Evolutionary conservation across 2,329 filamentous ascomycete species (phyloP).

Genomic region (Penicillium sp.): DNA sequence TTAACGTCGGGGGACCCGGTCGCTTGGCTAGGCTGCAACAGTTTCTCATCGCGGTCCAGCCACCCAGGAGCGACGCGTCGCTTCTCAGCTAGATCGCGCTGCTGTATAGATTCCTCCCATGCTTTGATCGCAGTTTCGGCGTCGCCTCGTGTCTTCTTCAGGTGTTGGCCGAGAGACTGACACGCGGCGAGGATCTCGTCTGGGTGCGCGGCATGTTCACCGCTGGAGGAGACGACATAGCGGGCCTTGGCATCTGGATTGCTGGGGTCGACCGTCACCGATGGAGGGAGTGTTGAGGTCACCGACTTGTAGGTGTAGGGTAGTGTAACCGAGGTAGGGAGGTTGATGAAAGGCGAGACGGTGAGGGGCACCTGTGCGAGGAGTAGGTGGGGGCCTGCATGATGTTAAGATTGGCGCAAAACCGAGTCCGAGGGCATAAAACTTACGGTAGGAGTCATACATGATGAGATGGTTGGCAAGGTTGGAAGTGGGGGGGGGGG

Average conservation of each 20-base stretch:
- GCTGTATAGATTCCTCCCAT: constrained; percentile 66
- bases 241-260: constrained; percentile 53
- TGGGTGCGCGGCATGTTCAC: constrained; percentile 81
- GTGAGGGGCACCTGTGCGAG: constrained; percentile 91
- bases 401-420: background rate
- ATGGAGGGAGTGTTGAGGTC: constrained; percentile 79
- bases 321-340: constrained; percentile 85
- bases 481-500: background rate
- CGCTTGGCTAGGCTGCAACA: constrained; percentile 53
- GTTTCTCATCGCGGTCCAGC: constrained; percentile 62
- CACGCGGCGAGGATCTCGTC: constrained; percentile 84
- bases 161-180: constrained; percentile 72
- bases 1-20: constrained; percentile 11
- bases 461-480: constrained; percentile 27
- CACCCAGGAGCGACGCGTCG: constrained; percentile 64
- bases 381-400: constrained; percentile 73
- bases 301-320: constrained; percentile 94
- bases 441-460: constrained; percentile 49
- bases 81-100: constrained; percentile 64
- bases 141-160: constrained; percentile 67
- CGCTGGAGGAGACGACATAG: constrained; percentile 77
- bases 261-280: constrained; percentile 57
- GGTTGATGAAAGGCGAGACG: constrained; percentile 88
- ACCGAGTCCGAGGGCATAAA: background rate
- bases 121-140: constrained; percentile 65